phyloP scores from a whole-genome alignment of 345 rosid species.

The Punica granatum region DNA sequence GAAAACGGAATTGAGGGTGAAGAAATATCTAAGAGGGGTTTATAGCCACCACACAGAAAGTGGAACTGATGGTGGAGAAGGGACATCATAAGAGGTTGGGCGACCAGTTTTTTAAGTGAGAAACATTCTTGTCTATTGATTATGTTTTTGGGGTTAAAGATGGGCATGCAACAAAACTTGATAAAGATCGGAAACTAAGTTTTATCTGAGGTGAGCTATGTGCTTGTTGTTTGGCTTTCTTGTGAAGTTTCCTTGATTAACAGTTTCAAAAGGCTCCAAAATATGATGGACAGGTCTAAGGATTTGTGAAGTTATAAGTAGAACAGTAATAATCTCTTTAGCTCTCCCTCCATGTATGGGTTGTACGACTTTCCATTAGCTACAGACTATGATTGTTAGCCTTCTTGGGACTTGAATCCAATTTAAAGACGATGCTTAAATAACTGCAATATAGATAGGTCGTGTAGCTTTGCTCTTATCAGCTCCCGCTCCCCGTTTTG shows the following conservation, averaged over 20 bases:
- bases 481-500: not conserved
- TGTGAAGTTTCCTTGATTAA: not conserved
- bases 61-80: too few species aligned
- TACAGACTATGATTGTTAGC: not conserved
- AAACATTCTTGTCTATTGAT: too few species aligned
- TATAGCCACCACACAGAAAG: not conserved
- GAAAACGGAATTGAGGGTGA: not conserved
- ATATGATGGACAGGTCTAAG: not conserved
- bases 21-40: not conserved
- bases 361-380: not conserved
- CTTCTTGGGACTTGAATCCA: not conserved
- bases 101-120: too few species aligned
- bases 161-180: too few species aligned
- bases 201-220: slow-evolving; percentile 31
- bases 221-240: not conserved
- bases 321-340: not conserved
- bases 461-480: not conserved
- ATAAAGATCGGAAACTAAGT: slow-evolving; percentile 49
- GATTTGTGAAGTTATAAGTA: not conserved
- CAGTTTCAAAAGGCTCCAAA: not conserved
- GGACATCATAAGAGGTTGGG: too few species aligned
- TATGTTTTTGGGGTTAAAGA: too few species aligned
- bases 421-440: not conserved
- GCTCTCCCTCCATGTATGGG: not conserved
- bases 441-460: not conserved